These are phyloP conservation scores for Aspergillus coremiiformis DNA, from an alignment of 495 filamentous ascomycete genomes.

Conservation along the genomic window DNA sequence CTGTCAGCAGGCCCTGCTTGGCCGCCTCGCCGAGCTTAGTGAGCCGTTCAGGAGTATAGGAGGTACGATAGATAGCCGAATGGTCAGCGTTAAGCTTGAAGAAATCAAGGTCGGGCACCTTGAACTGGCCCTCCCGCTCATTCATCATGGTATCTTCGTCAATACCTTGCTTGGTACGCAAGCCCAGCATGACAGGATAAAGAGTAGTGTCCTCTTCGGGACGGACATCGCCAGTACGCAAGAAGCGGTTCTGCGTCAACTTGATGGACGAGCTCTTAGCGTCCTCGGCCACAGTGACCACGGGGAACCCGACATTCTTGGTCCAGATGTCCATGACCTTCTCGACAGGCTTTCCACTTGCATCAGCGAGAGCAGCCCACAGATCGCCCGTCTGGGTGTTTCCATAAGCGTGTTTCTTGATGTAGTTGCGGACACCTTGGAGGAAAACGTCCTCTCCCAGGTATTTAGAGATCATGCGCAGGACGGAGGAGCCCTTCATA, in stretches of 20 bases:
- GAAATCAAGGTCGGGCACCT: slow-evolving; percentile 53
- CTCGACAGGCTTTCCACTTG: slow-evolving; percentile 83
- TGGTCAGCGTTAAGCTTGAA: slow-evolving; percentile 65
- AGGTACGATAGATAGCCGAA: slow-evolving; percentile 57
- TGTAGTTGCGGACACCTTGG: slow-evolving; percentile 83
- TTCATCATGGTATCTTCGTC: slow-evolving; percentile 56
- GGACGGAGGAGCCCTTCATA: slow-evolving; percentile 89
- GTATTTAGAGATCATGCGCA: slow-evolving; percentile 96
- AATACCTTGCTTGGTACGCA: slow-evolving; percentile 52
- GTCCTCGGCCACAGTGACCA: slow-evolving; percentile 54
- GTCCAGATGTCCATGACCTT: slow-evolving; percentile 66
- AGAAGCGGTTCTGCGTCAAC: slow-evolving; percentile 61
- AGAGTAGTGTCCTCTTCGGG: slow-evolving; percentile 67
- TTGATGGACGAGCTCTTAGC: slow-evolving; percentile 36
- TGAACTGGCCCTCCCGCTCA: slow-evolving; percentile 67
- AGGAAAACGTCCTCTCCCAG: slow-evolving; percentile 90
- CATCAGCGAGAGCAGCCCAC: slow-evolving; percentile 82
- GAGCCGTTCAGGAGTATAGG: slow-evolving; percentile 53
- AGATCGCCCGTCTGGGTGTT: slow-evolving; percentile 74
- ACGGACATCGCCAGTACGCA: slow-evolving; percentile 58
- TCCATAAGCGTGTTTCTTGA: slow-evolving; percentile 88
- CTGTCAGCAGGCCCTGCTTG: slow-evolving; percentile 76
- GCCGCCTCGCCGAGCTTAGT: slow-evolving; percentile 65
- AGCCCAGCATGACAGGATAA: slow-evolving; percentile 54
- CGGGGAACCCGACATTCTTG: slow-evolving; percentile 60